Evolutionary conservation across 306 rosid genomes (phyloP).

Genomic region (Cucumis melo): DNA sequence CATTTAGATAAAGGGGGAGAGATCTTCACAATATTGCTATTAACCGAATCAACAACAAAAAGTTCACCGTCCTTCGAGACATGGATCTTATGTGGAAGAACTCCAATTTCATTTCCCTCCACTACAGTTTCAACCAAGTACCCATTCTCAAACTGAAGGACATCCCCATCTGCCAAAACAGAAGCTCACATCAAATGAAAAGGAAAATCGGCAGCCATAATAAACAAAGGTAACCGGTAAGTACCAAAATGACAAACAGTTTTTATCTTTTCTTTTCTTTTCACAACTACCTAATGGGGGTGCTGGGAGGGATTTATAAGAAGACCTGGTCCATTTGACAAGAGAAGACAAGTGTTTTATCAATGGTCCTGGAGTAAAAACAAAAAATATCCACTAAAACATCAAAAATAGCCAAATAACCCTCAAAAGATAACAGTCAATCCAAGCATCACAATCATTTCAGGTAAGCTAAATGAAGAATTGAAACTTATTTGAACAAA

Average conservation of each 20-base stretch:
- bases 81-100: constrained; percentile 61
- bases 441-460: background rate
- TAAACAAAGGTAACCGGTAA: background rate
- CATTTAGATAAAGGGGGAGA: constrained; percentile 86
- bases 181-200: constrained; percentile 1
- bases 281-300: constrained; percentile 49
- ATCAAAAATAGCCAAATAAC: background rate
- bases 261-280: background rate
- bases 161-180: constrained; percentile 60
- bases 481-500: constrained; percentile 12
- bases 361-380: constrained; percentile 56
- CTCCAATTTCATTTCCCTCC: constrained; percentile 81
- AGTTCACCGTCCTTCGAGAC: constrained; percentile 85
- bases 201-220: background rate
- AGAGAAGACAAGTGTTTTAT: constrained; percentile 60
- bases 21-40: constrained; percentile 78
- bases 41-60: constrained; percentile 69
- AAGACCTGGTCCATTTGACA: constrained; percentile 76
- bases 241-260: background rate
- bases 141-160: constrained; percentile 87
- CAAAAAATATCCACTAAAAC: background rate
- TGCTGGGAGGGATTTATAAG: constrained; percentile 45
- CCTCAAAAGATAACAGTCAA: background rate
- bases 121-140: constrained; percentile 87
- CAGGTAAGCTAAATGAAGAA: background rate